Conservation (phyloP, 208 protist species). For the Naegleria lovaniensis region DNA sequence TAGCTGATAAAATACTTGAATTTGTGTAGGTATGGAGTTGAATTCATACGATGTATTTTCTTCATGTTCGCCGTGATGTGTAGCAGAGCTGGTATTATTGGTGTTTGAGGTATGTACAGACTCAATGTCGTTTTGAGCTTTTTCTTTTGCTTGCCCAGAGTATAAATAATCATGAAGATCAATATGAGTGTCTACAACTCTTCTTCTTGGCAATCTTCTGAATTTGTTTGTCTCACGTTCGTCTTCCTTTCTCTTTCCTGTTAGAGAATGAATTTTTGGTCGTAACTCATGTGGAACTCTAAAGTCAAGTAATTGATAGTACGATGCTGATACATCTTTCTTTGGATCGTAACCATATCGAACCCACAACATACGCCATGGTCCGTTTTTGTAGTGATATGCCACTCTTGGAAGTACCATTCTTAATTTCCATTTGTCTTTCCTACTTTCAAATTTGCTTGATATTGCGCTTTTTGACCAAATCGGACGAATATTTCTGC, state of each 20-base stretch:
- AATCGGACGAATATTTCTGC: background rate
- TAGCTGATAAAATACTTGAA: background rate
- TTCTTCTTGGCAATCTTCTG: background rate
- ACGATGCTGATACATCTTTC: background rate
- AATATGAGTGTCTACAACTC: no score
- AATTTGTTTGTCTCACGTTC: background rate
- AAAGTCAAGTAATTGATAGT: constrained; percentile 23
- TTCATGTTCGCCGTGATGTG: background rate
- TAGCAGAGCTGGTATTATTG: background rate
- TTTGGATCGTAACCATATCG: background rate
- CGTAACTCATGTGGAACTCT: constrained; percentile 3
- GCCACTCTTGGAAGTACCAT: background rate
- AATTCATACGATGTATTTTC: background rate
- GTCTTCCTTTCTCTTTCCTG: background rate
- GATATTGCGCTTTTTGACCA: background rate
- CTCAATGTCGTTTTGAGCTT: background rate
- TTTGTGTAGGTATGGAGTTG: constrained; percentile 7
- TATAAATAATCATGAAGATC: constrained; percentile 9
- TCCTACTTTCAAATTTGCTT: background rate
- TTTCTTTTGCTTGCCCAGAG: background rate
- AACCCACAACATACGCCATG: constrained; percentile 11
- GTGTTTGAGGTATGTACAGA: background rate
- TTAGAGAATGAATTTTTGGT: background rate
- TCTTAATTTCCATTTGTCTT: background rate
- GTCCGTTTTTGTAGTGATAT: constrained; percentile 11